These are phyloP conservation scores for Pisolithus albus DNA, from an alignment of 768 basidiomycete genomes.

Conservation along the genomic window DNA sequence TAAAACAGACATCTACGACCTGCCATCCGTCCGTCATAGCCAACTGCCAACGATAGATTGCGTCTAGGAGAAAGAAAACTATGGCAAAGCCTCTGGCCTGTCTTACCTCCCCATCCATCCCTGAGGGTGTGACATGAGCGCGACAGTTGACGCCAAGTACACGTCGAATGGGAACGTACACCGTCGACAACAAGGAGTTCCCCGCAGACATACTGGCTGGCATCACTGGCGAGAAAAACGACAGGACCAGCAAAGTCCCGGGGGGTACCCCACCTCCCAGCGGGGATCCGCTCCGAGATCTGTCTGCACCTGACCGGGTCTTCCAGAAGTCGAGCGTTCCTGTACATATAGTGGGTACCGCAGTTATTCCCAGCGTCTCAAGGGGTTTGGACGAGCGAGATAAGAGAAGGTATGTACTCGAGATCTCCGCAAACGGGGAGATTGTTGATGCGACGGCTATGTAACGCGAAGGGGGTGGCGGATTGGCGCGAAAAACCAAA, in stretches of 20 bases:
- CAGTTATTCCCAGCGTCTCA: constrained; percentile 7
- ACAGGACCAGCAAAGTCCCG: constrained; percentile 61
- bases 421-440: neutral
- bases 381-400: neutral
- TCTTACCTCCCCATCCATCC: constrained; percentile 2
- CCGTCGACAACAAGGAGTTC: constrained; percentile 64
- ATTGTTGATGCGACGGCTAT: neutral
- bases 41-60: neutral
- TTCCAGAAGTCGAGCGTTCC: constrained; percentile 59
- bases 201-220: constrained; percentile 63
- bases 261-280: constrained; percentile 60
- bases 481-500: neutral
- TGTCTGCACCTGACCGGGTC: constrained; percentile 57
- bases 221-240: constrained; percentile 58
- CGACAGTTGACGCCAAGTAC: neutral
- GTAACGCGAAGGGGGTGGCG: constrained; percentile 4
- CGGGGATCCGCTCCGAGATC: constrained; percentile 67
- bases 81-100: neutral
- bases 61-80: too few relatives aligned
- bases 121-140: neutral
- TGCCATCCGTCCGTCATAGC: neutral
- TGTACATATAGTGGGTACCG: constrained; percentile 20
- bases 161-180: constrained; percentile 33
- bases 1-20: neutral
- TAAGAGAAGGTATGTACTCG: neutral